Evolutionary conservation across 108 stramenopile species (phyloP), one percentile per base, ranked within the genome.

Genomic region (Bacterosira constricta): DNA sequence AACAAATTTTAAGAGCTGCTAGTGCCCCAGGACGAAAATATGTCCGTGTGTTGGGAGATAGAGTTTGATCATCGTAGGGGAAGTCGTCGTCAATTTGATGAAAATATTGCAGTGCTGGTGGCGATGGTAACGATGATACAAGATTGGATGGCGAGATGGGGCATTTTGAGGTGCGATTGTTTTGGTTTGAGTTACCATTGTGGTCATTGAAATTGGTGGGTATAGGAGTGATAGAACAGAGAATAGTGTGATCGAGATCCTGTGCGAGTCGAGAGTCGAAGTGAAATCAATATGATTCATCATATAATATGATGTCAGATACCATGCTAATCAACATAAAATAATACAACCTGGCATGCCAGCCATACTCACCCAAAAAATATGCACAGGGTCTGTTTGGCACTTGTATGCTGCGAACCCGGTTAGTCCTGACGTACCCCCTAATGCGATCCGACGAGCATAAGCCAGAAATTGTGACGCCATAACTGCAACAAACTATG

Each of bases 41-140:
- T 10, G 80, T 81, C n/a, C 80, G 61, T 26, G 75, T 76, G 27
- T 81, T 81, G 10, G 80, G 74, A 10, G 46, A 29, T 7, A 71
- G 58, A 30, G 41, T 77, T 31, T 41, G 17, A 11, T 38, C 5
- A 45, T 80, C 47, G 49, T 51, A 81, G 4, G 74, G 75, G 38
- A 81, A 81, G 58, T 81, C 80, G 29, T 81, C 80, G n/a, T 81
- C 80, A 1, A 81, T 76, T 71, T 76, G 80, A 58, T 81, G 75
- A 59, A 76, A 76, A 34, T 76, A 23, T 1, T 66, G 50, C 21
- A 66, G 11, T 2, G 2, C 38, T 42, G 66, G 55, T 3, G 47
- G 64, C 6, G 68, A 23, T 23, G 26, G 26, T 25, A 69, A 29
- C 12, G 53, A 54, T 6, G 63, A 52, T 49, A 44, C 31, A 15